Conservation (phyloP, 1,139 yeast species). For the Saccharomyces hybrid region DNA sequence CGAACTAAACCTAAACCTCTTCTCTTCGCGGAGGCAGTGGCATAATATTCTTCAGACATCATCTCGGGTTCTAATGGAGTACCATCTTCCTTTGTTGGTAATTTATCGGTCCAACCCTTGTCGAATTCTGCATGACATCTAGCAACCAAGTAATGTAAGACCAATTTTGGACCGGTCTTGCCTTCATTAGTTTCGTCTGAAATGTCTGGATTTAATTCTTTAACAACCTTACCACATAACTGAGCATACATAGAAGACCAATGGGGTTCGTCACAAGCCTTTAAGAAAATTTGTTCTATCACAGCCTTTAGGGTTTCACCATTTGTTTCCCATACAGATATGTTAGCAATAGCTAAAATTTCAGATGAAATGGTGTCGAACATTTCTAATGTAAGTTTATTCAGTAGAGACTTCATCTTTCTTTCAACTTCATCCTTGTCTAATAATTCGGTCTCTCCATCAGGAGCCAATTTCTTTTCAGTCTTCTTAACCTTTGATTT, state of each 20-base stretch:
- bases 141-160: constrained; percentile 71
- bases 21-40: constrained; percentile 90
- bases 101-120: constrained; percentile 87
- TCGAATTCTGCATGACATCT: constrained; percentile 93
- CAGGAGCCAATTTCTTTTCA: constrained; percentile 63
- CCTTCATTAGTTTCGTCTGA: constrained; percentile 48
- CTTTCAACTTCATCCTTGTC: constrained; percentile 73
- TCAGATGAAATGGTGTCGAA: constrained; percentile 76
- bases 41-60: constrained; percentile 95
- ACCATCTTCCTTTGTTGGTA: constrained; percentile 78
- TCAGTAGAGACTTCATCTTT: constrained; percentile 79
- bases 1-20: constrained; percentile 95
- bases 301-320: constrained; percentile 79
- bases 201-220: constrained; percentile 59
- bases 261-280: constrained; percentile 97
- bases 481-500: constrained; percentile 51
- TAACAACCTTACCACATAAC: constrained; percentile 78
- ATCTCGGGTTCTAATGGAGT: constrained; percentile 73
- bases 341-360: constrained; percentile 68
- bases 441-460: constrained; percentile 54
- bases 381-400: constrained; percentile 90
- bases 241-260: constrained; percentile 98
- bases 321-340: constrained; percentile 71
- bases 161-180: constrained; percentile 52
- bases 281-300: constrained; percentile 80